Percentiles rank a stretch among this genome's conserved stretches.
Conservation (phyloP, 1,284 basidiomycete genomes). For the Tilletia caries region DNA sequence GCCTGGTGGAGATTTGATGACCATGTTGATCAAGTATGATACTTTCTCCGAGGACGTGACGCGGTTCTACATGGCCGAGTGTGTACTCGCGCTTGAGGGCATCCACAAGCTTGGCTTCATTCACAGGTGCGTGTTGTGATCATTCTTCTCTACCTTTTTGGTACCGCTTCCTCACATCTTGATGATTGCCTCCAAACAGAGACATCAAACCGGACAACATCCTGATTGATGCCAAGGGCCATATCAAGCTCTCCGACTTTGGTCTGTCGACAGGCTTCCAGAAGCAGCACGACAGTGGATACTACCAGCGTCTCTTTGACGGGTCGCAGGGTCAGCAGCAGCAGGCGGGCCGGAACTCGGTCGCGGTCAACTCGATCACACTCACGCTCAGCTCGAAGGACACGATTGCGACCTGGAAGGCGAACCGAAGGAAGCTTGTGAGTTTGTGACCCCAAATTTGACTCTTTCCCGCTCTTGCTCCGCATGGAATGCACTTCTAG, state of each 20-base stretch:
- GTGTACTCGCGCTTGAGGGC: slow-evolving; percentile 93
- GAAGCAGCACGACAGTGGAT: slow-evolving; percentile 88
- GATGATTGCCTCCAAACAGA: slow-evolving; percentile 59
- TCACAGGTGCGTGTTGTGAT: slow-evolving; percentile 60
- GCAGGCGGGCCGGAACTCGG: slow-evolving; percentile 48
- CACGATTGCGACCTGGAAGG: slow-evolving; percentile 81
- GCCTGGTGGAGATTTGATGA: slow-evolving; percentile 95
- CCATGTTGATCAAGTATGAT: slow-evolving; percentile 99
- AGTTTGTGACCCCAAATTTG: slow-evolving; percentile 52
- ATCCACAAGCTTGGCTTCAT: slow-evolving; percentile 99
- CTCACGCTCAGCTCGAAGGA: slow-evolving; percentile 51
- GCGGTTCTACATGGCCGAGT: slow-evolving; percentile 98
- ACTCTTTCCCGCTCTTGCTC: no score
- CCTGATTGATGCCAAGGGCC: slow-evolving; percentile 86
- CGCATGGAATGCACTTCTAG: background rate
- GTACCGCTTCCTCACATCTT: background rate
- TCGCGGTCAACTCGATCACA: slow-evolving; percentile 53
- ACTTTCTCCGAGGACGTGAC: slow-evolving; percentile 98
- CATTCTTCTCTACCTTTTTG: background rate
- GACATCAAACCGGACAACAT: slow-evolving; percentile 98
- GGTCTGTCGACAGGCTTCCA: slow-evolving; percentile 92
- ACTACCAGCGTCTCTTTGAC: slow-evolving; percentile 89
- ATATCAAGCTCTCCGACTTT: slow-evolving; percentile 93
- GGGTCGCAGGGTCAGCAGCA: slow-evolving; percentile 31
- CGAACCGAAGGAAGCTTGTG: slow-evolving; percentile 89